Conservation (phyloP, 2,329 filamentous ascomycete genomes). For the Mycocentrospora acerina region DNA sequence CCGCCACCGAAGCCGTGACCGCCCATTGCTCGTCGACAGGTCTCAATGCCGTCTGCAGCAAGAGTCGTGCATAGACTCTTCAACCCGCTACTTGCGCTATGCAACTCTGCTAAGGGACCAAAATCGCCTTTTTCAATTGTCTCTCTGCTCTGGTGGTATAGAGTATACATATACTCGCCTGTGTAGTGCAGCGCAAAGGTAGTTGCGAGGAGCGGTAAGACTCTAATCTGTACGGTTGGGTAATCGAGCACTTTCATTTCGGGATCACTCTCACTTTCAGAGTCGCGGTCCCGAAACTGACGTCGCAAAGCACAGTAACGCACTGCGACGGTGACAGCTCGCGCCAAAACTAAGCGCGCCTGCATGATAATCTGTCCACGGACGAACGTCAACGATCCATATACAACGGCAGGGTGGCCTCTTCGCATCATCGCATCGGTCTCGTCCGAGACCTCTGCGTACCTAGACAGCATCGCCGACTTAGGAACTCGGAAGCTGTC, state of each 20-base stretch:
- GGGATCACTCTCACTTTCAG: slow-evolving; percentile 39
- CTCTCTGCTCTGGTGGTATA: slow-evolving; percentile 50
- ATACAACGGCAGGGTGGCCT: slow-evolving; percentile 53
- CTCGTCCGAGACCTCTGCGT: slow-evolving; percentile 51
- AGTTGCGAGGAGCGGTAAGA: slow-evolving; percentile 56
- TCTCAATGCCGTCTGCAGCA: slow-evolving; percentile 57
- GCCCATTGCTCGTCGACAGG: slow-evolving; percentile 55
- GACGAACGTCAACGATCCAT: slow-evolving; percentile 53
- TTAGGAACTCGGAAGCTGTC: slow-evolving; percentile 50
- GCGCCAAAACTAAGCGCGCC: slow-evolving; percentile 53
- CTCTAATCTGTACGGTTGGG: slow-evolving; percentile 56
- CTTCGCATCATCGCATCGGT: slow-evolving; percentile 49
- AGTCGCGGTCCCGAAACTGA: slow-evolving; percentile 55
- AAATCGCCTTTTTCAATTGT: slow-evolving; percentile 55
- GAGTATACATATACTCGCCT: slow-evolving; percentile 52
- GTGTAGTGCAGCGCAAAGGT: slow-evolving; percentile 54
- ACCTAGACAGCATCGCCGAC: slow-evolving; percentile 52
- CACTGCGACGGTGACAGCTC: slow-evolving; percentile 56
- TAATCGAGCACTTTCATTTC: slow-evolving; percentile 53
- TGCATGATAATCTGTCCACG: slow-evolving; percentile 53
- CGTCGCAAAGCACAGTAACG: slow-evolving; percentile 52
- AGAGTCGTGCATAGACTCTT: slow-evolving; percentile 57
- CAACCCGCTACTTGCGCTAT: slow-evolving; percentile 56
- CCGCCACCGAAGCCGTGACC: slow-evolving; percentile 57
- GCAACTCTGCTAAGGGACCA: slow-evolving; percentile 52